These are phyloP conservation scores for Boletellus ananiceps DNA, from an alignment of 768 basidiomycete genomes.

Conservation along the genomic window DNA sequence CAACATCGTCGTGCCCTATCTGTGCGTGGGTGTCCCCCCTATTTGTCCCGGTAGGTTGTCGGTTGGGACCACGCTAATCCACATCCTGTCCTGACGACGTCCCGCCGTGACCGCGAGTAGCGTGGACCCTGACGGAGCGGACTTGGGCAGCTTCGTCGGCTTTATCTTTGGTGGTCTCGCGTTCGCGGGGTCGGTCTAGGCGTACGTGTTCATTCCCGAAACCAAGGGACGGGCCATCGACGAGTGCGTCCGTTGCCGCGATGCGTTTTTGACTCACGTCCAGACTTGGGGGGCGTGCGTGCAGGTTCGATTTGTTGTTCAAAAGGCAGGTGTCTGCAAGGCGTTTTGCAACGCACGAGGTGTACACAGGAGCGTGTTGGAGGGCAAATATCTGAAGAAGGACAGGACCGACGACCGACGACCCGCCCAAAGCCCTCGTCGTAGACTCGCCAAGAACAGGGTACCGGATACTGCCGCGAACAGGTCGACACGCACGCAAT, in stretches of 20 bases:
- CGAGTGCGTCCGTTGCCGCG: slow-evolving; percentile 17
- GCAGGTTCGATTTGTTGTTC: slow-evolving; percentile 29
- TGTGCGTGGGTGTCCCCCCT: slow-evolving; percentile 17
- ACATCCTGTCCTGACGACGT: background rate
- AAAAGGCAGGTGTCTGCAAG: slow-evolving; percentile 29
- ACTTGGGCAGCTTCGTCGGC: slow-evolving; percentile 27
- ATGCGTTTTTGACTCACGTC: background rate
- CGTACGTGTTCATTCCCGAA: slow-evolving; percentile 27
- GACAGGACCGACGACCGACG: no score
- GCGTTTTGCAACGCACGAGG: slow-evolving; percentile 17
- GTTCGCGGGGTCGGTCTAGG: slow-evolving; percentile 19
- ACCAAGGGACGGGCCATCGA: slow-evolving; percentile 28
- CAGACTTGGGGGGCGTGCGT: no score
- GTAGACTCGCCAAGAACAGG: no score
- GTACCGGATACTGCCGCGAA: no score
- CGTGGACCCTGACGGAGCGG: slow-evolving; percentile 25
- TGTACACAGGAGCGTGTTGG: slow-evolving; percentile 10
- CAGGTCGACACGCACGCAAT: no score
- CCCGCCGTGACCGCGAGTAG: slow-evolving; percentile 1
- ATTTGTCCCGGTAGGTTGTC: no score
- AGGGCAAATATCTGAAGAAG: no score
- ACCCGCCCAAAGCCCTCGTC: no score
- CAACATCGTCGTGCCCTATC: slow-evolving; percentile 26
- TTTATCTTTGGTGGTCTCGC: slow-evolving; percentile 27
- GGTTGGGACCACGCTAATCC: no score